Conservation (phyloP, 2,329 filamentous ascomycete genomes). For the Pseudogymnoascus sp. region DNA sequence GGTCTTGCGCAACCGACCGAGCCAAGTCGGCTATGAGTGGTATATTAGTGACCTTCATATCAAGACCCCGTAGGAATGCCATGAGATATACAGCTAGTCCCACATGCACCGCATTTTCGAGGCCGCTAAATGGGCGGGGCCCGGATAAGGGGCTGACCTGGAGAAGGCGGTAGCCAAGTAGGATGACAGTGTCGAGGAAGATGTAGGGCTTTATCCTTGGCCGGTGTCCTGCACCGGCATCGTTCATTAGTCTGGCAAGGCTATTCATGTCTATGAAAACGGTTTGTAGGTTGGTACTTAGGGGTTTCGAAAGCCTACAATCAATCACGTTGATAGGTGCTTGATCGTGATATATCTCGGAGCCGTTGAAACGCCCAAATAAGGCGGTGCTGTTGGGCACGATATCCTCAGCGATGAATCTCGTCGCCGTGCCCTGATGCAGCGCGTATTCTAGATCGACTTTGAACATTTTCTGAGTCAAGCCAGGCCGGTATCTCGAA, state of each 20-base stretch:
- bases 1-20: neutral
- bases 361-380: neutral
- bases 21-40: constrained; percentile 13
- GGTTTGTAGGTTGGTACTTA: constrained; percentile 10
- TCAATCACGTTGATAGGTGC: neutral
- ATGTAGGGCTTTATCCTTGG: constrained; percentile 16
- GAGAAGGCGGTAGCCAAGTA: constrained; percentile 25
- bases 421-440: constrained; percentile 18
- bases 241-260: constrained; percentile 20
- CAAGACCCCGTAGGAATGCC: constrained; percentile 18
- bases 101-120: constrained; percentile 21
- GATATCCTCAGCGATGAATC: constrained; percentile 12
- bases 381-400: neutral
- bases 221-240: neutral
- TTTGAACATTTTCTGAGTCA: constrained; percentile 22
- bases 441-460: constrained; percentile 25
- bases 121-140: neutral
- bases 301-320: neutral
- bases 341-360: neutral
- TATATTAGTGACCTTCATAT: constrained; percentile 8
- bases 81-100: constrained; percentile 25
- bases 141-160: constrained; percentile 15
- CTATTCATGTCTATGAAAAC: constrained; percentile 16
- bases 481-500: constrained; percentile 11
- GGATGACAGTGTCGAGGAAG: constrained; percentile 24